Base-by-base conservation (phyloP, 1,284 basidiomycete genomes). In the Neolentinus lepideus region DNA sequence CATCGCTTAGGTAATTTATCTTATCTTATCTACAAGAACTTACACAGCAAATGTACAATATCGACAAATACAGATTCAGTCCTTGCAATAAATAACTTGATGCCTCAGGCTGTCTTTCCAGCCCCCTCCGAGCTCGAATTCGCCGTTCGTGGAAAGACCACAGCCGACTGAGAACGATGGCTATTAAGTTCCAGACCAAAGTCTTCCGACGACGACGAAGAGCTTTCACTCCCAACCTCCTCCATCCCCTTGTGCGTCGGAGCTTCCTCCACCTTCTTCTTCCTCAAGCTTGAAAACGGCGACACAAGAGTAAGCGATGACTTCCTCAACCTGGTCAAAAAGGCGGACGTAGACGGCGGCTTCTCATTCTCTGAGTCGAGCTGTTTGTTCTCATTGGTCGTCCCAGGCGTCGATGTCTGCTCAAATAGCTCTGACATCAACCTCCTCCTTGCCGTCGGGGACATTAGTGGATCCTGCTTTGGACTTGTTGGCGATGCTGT, bases 401-500 rank as follows among this genome's bases (percentile, higher is more conserved):
- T 60, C 58, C 1, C 63, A 53, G 22, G 62, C 58, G 29, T 64
- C 61, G 35, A 63, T 56, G 24, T 59, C 58, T 35, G 62, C 14
- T 50, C 47, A 26, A 50, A 50, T 6, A 50, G 27, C 27, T 50
- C 47, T 3, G 10, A 8, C 14, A 29, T 21, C 47, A 8, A 50
- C 12, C 59, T 21, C 56, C 59, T 56, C 58, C 22, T 59, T 33
- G 27, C 22, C 9, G 21, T 26, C 14, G 47, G 47, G 8, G 47
- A 50, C 12, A 29, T 8, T 11, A 50, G 22, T 11, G 24, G 47
- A 26, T 50, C 47, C 9, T 50, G 47, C 24, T 50, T 29, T n/a
- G 47, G 21, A 68, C 11, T 64, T 66, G 53, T 62, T 60, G 26
- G 59, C 55, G 52, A 57, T 53, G n/a, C n/a, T 12, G 29, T 31